Evolutionary conservation across 805 yeast species (phyloP).

Genomic region (Starmerella etchellsii): DNA sequence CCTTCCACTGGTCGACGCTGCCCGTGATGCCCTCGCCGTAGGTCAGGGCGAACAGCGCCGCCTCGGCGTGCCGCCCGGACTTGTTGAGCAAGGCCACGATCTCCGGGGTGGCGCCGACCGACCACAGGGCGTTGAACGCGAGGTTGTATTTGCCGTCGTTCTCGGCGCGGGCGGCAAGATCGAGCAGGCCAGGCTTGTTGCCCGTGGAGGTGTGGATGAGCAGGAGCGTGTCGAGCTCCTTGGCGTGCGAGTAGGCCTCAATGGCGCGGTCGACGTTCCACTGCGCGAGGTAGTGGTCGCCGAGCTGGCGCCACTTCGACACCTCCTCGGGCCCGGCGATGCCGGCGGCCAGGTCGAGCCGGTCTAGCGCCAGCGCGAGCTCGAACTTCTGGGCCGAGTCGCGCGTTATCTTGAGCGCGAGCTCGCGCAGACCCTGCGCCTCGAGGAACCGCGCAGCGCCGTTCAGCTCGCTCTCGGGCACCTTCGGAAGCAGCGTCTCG

Average conservation of each 20-base stretch:
- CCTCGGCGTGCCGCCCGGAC: constrained; percentile 68
- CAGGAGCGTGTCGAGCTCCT: constrained; percentile 70
- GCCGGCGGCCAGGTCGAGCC: constrained; percentile 58
- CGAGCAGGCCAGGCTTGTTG: constrained; percentile 44
- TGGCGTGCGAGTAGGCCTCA: constrained; percentile 62
- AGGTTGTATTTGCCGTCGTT: constrained; percentile 71
- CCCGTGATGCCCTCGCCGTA: constrained; percentile 43
- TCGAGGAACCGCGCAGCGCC: constrained; percentile 87
- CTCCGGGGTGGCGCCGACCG: constrained; percentile 52
- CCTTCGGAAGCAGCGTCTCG: constrained; percentile 39
- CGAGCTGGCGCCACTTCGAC: constrained; percentile 78
- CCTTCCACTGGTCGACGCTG: constrained; percentile 58
- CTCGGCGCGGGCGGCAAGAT: constrained; percentile 55
- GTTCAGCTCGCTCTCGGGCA: constrained; percentile 49
- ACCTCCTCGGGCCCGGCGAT: constrained; percentile 34
- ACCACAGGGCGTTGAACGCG: constrained; percentile 88
- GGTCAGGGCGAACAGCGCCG: constrained; percentile 64
- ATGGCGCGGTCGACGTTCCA: constrained; percentile 78
- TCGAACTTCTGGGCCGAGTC: constrained; percentile 89
- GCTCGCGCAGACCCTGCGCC: constrained; percentile 75
- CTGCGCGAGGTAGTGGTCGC: constrained; percentile 66
- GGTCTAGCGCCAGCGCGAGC: constrained; percentile 64
- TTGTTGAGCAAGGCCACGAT: constrained; percentile 54
- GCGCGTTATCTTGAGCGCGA: constrained; percentile 69
- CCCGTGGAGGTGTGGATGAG: constrained; percentile 74